These are phyloP conservation scores for Aureobasidium sp. DNA, from an alignment of 2,329 filamentous ascomycete genomes.

Conservation along the genomic window DNA sequence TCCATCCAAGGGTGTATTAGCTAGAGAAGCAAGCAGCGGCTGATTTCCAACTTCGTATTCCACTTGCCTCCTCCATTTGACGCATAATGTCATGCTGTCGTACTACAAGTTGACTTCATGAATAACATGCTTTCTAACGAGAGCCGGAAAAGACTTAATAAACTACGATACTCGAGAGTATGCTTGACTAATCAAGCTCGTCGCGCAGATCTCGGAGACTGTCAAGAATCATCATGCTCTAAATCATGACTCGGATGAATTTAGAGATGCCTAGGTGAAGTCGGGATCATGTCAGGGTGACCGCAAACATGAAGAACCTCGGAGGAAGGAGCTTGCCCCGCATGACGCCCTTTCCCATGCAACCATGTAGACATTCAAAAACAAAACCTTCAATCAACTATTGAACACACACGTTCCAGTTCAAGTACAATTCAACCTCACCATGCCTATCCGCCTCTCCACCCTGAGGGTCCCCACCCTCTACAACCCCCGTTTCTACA, in stretches of 20 bases:
- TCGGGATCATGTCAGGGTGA: background rate
- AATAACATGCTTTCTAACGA: too few relatives aligned
- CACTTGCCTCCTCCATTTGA: too few relatives aligned
- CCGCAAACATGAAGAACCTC: background rate
- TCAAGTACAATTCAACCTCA: background rate
- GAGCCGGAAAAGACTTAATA: too few relatives aligned
- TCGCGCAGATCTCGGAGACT: too few relatives aligned
- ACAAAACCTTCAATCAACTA: background rate
- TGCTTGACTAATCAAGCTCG: too few relatives aligned
- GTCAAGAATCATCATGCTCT: too few relatives aligned
- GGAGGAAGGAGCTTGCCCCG: conserved; percentile 19
- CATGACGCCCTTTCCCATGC: conserved; percentile 6
- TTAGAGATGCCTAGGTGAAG: too few relatives aligned
- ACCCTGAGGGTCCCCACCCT: background rate
- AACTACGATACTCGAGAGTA: too few relatives aligned
- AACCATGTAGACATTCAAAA: background rate
- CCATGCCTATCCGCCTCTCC: background rate
- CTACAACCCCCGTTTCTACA: conserved; percentile 20
- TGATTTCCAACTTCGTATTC: too few relatives aligned
- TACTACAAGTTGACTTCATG: too few relatives aligned
- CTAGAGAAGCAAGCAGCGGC: background rate
- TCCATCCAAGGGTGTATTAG: background rate
- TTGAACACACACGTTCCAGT: background rate
- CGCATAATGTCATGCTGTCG: too few relatives aligned
- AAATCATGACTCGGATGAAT: too few relatives aligned